Evolutionary conservation across 345 rosid species (phyloP).

Genomic region (Citrus australasica): DNA sequence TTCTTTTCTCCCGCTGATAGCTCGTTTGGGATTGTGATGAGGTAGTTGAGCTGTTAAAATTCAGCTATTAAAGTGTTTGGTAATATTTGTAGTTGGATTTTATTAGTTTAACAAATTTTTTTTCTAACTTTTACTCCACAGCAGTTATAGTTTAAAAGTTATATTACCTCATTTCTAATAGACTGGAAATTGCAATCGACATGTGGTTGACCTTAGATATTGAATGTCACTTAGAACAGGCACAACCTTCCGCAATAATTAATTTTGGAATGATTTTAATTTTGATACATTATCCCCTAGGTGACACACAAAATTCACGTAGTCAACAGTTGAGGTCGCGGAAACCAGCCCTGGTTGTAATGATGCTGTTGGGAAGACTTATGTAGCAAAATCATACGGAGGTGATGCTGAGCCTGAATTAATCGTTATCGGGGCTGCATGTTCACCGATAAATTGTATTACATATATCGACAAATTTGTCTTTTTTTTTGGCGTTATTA

Average conservation of each 20-base stretch:
- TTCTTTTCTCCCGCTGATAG: slow-evolving; percentile 18
- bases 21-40: too few species aligned
- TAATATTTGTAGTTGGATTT: accelerated
- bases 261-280: too few species aligned
- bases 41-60: accelerated
- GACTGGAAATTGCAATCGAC: slow-evolving; percentile 46
- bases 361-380: too few species aligned
- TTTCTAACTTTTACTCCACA: too few species aligned
- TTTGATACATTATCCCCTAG: slow-evolving; percentile 21
- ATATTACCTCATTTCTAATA: accelerated
- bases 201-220: slow-evolving; percentile 65
- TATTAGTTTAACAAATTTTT: accelerated
- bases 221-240: slow-evolving; percentile 44
- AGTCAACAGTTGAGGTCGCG: slow-evolving; percentile 52
- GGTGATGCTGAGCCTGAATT: slow-evolving; percentile 32
- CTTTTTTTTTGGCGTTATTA: too few species aligned
- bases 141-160: accelerated
- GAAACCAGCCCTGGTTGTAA: slow-evolving; percentile 50
- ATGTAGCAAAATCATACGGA: too few species aligned
- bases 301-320: slow-evolving; percentile 65
- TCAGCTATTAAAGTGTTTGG: accelerated
- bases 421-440: slow-evolving; percentile 44
- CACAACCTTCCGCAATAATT: not conserved
- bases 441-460: not conserved
- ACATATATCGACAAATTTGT: too few species aligned